A percentile compares a stretch with the other conserved stretches of the same genome.
These are phyloP conservation scores for Solanum corneliomulleri DNA, from an alignment of 257 asterid species.

Conservation along the genomic window DNA sequence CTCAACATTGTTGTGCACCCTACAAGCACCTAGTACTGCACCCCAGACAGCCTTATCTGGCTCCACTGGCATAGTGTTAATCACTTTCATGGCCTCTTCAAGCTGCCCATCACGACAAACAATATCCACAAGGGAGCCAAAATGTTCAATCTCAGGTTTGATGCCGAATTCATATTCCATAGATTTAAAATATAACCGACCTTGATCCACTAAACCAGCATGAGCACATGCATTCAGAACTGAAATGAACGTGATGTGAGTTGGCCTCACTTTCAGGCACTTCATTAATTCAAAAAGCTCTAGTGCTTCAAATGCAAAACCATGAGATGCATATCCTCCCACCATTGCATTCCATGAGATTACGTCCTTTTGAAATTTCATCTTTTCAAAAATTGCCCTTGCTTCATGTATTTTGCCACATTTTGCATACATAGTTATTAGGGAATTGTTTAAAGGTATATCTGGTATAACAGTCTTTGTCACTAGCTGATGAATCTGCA, in stretches of 20 bases:
- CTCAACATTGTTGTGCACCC: constrained; percentile 53
- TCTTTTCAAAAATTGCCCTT: constrained; percentile 41
- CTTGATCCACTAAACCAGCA: constrained; percentile 67
- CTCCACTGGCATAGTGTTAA: constrained; percentile 42
- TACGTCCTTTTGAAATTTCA: constrained; percentile 41
- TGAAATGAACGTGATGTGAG: constrained; percentile 62
- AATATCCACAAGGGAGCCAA: constrained; percentile 67
- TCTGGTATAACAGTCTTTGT: constrained; percentile 53
- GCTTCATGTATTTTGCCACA: constrained; percentile 79
- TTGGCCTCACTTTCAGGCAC: constrained; percentile 37
- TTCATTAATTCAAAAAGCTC: constrained; percentile 67
- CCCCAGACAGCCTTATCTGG: constrained; percentile 88
- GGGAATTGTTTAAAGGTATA: constrained; percentile 60
- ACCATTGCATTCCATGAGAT: constrained; percentile 93
- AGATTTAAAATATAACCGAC: constrained; percentile 42
- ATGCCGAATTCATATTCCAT: constrained; percentile 59
- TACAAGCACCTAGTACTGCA: constrained; percentile 72
- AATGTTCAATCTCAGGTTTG: constrained; percentile 67
- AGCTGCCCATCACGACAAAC: constrained; percentile 56
- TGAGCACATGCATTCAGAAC: constrained; percentile 81
- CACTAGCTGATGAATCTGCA: constrained; percentile 68
- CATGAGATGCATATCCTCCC: constrained; percentile 77
- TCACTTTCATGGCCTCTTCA: constrained; percentile 61
- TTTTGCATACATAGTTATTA: constrained; percentile 76
- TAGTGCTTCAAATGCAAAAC: constrained; percentile 53